Percentiles rank a stretch among this genome's conserved stretches.
These are phyloP conservation scores for Vigna angularis DNA, from an alignment of 306 rosid species.

Conservation along the genomic window DNA sequence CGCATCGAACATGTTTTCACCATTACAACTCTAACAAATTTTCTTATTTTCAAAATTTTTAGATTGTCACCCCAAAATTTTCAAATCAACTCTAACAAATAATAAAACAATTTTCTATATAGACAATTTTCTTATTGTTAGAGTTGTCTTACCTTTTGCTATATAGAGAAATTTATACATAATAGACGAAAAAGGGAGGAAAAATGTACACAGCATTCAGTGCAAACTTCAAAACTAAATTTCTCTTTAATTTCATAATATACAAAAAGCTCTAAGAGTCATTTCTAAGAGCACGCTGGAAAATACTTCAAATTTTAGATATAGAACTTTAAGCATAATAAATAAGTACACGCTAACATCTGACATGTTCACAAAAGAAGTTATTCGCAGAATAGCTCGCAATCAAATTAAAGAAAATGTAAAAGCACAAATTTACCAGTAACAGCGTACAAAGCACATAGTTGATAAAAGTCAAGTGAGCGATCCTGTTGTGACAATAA, in stretches of 20 bases:
- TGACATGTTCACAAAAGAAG: not conserved
- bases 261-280: not conserved
- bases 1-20: conserved; percentile 5
- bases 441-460: conserved; percentile 84
- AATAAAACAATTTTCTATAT: too few species aligned
- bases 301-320: not conserved
- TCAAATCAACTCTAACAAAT: too few species aligned
- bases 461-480: conserved; percentile 75
- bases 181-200: not conserved
- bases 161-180: not conserved
- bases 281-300: conserved; percentile 8
- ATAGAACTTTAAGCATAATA: not conserved
- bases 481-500: conserved; percentile 69
- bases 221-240: too few species aligned
- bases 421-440: conserved; percentile 66
- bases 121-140: not conserved
- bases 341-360: conserved; percentile 1
- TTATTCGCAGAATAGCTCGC: not conserved
- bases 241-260: conserved; percentile 12
- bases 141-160: not conserved
- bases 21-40: not conserved
- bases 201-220: not conserved
- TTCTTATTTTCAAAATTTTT: too few species aligned
- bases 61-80: too few species aligned
- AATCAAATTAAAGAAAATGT: conserved; percentile 12